A percentile compares a stretch with the other conserved stretches of the same genome.
These are phyloP conservation scores for Annulohypoxylon bovei DNA, from an alignment of 495 filamentous ascomycete genomes.

Conservation along the genomic window DNA sequence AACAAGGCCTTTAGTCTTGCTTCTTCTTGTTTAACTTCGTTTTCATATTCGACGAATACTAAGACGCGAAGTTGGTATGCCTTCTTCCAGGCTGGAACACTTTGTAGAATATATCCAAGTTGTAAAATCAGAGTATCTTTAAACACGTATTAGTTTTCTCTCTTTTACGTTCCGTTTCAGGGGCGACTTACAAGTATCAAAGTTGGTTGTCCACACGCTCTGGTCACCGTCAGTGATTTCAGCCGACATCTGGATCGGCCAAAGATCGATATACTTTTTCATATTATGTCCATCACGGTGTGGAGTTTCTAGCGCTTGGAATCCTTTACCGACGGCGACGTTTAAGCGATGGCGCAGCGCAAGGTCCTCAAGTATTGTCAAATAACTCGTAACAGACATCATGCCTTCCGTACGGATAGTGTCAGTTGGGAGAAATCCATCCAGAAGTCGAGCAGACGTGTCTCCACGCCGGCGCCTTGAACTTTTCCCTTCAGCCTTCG, in stretches of 20 bases:
- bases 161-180: neutral
- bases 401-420: slow-evolving; percentile 67
- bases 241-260: slow-evolving; percentile 87
- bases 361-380: slow-evolving; percentile 86
- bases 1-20: slow-evolving; percentile 77
- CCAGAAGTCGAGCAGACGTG: slow-evolving; percentile 56
- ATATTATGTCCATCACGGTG: slow-evolving; percentile 60
- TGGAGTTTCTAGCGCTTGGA: slow-evolving; percentile 78
- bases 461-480: slow-evolving; percentile 53
- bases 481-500: slow-evolving; percentile 33
- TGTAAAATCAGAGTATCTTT: slow-evolving; percentile 84
- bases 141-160: neutral
- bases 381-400: slow-evolving; percentile 74
- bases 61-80: slow-evolving; percentile 76
- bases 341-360: slow-evolving; percentile 82
- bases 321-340: slow-evolving; percentile 86
- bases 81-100: slow-evolving; percentile 84
- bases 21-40: slow-evolving; percentile 82
- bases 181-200: slow-evolving; percentile 75
- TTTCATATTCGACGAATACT: slow-evolving; percentile 91
- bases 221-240: slow-evolving; percentile 72
- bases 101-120: slow-evolving; percentile 83
- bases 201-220: slow-evolving; percentile 86
- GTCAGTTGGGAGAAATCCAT: slow-evolving; percentile 68
- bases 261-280: slow-evolving; percentile 88